phyloP scores from a whole-genome alignment of 2,329 filamentous ascomycete species.

The Claviceps monticola region DNA sequence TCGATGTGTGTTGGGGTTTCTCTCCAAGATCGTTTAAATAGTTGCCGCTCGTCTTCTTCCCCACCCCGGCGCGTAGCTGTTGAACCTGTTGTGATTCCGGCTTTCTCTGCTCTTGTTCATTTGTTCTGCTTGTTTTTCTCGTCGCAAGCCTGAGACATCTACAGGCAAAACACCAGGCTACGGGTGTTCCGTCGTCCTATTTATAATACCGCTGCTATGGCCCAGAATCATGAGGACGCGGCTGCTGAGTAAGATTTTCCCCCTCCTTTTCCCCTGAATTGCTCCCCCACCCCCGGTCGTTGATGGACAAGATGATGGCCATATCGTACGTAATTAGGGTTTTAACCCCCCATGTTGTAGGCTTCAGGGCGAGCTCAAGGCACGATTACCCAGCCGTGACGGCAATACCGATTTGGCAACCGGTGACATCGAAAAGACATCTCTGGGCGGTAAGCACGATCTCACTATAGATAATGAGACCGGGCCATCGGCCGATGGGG shows the following conservation, averaged over 20 bases:
- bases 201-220: constrained; percentile 12
- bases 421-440: constrained; percentile 10
- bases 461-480: constrained; percentile 13
- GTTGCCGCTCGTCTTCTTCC: background rate
- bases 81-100: too few relatives aligned
- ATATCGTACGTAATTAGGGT: background rate
- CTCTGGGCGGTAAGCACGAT: constrained; percentile 13
- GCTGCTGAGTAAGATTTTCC: constrained; percentile 17
- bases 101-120: background rate
- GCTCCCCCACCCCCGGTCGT: too few relatives aligned
- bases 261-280: background rate
- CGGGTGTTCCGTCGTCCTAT: background rate
- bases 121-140: background rate
- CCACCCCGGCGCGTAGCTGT: too few relatives aligned
- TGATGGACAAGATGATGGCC: too few relatives aligned
- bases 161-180: too few relatives aligned
- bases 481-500: constrained; percentile 27
- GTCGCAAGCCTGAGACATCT: background rate
- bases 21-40: background rate
- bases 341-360: constrained; percentile 7
- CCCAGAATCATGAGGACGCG: constrained; percentile 20
- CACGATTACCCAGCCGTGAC: constrained; percentile 10
- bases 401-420: constrained; percentile 14
- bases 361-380: constrained; percentile 15
- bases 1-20: too few relatives aligned